phyloP scores from a whole-genome alignment of 2,329 filamentous ascomycete genomes.

The Chaetomiaceae sp. region DNA sequence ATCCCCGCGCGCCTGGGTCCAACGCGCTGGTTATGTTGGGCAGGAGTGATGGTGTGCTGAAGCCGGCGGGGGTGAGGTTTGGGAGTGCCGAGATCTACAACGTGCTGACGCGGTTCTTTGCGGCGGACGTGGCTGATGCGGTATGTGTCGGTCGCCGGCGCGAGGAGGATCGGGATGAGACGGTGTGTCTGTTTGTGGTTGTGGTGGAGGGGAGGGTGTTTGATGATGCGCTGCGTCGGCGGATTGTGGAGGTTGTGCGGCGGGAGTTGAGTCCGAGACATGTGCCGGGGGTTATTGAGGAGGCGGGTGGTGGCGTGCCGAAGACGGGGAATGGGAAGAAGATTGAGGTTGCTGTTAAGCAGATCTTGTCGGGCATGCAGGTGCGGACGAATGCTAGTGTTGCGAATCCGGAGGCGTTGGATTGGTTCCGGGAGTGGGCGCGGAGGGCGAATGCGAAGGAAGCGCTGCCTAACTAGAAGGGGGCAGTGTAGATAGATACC shows the following conservation, averaged over 20 bases:
- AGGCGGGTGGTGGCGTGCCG: slow-evolving; percentile 66
- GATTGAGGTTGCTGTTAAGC: slow-evolving; percentile 93
- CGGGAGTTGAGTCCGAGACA: slow-evolving; percentile 82
- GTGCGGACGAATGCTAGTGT: slow-evolving; percentile 89
- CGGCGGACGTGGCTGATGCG: slow-evolving; percentile 72
- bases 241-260: slow-evolving; percentile 65
- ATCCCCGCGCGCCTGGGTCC: slow-evolving; percentile 63
- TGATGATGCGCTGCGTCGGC: slow-evolving; percentile 52
- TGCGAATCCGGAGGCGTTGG: slow-evolving; percentile 82
- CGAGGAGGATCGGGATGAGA: slow-evolving; percentile 71
- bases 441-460: slow-evolving; percentile 30
- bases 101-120: slow-evolving; percentile 79
- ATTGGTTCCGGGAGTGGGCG: slow-evolving; percentile 83
- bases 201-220: slow-evolving; percentile 59
- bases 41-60: slow-evolving; percentile 85
- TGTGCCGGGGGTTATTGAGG: slow-evolving; percentile 77
- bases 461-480: slow-evolving; percentile 11
- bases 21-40: slow-evolving; percentile 81
- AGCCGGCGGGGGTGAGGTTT: slow-evolving; percentile 86
- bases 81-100: slow-evolving; percentile 96
- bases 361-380: slow-evolving; percentile 82
- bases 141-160: slow-evolving; percentile 78
- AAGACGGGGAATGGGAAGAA: slow-evolving; percentile 96
- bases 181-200: slow-evolving; percentile 83
- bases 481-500: too few species aligned